These are phyloP conservation scores for Uronychia binucleata DNA, from an alignment of 73 alveolate genomes.

Conservation along the genomic window DNA sequence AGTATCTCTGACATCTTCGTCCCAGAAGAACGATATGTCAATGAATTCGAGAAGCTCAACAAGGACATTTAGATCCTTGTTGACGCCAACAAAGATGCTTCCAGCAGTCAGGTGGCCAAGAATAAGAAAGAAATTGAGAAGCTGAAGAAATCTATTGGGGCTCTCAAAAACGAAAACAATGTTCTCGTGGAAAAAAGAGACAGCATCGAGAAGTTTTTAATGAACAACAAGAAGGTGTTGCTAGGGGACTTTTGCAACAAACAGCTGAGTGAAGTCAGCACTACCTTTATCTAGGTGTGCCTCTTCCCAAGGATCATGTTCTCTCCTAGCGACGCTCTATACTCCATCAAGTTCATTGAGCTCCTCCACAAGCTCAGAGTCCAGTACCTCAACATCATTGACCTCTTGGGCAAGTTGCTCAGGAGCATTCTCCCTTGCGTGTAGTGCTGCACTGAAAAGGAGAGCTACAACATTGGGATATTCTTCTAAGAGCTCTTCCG, in stretches of 20 bases:
- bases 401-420: conserved; percentile 45
- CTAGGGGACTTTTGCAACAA: conserved; percentile 13
- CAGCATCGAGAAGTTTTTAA: conserved; percentile 28
- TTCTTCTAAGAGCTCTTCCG: conserved; percentile 66
- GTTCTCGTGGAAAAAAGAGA: neutral
- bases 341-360: conserved; percentile 49
- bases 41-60: conserved; percentile 34
- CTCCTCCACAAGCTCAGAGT: conserved; percentile 37
- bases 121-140: conserved; percentile 32
- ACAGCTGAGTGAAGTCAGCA: conserved; percentile 10
- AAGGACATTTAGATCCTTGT: neutral
- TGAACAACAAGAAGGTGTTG: conserved; percentile 6
- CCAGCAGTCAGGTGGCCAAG: conserved; percentile 1
- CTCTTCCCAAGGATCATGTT: conserved; percentile 69
- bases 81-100: conserved; percentile 6
- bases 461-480: conserved; percentile 64
- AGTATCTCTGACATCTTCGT: conserved; percentile 36
- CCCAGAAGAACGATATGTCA: conserved; percentile 42
- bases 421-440: conserved; percentile 59
- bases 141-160: conserved; percentile 2
- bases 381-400: conserved; percentile 50
- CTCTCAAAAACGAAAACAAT: conserved; percentile 24
- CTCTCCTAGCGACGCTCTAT: conserved; percentile 68
- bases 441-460: conserved; percentile 67
- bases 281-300: conserved; percentile 50